A percentile compares a stretch with the other conserved stretches of the same genome.
Conservation (phyloP, 2,329 filamentous ascomycete genomes). For the Sarocladiaceae sp. region DNA sequence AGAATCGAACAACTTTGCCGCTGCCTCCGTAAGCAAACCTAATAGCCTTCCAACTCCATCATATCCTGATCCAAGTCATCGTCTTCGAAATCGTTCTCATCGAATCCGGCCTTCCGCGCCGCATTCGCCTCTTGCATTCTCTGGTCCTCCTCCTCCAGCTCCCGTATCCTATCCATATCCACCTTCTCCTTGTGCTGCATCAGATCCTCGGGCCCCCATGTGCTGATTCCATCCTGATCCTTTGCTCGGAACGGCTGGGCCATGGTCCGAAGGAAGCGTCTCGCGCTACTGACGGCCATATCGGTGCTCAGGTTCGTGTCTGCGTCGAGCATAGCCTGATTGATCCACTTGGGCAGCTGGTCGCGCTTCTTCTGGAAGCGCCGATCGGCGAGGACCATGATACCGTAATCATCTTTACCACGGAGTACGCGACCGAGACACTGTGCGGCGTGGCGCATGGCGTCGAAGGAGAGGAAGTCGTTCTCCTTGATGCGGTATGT, state of each 20-base stretch:
- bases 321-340: slow-evolving; percentile 74
- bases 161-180: slow-evolving; percentile 60
- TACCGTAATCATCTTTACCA: slow-evolving; percentile 98
- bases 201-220: slow-evolving; percentile 79
- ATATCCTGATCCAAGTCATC: slow-evolving; percentile 47
- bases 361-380: slow-evolving; percentile 85
- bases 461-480: slow-evolving; percentile 96
- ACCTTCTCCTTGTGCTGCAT: slow-evolving; percentile 70
- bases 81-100: slow-evolving; percentile 48
- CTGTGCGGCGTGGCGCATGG: slow-evolving; percentile 97
- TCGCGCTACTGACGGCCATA: slow-evolving; percentile 84
- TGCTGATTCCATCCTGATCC: slow-evolving; percentile 88
- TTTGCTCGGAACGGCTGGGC: slow-evolving; percentile 78
- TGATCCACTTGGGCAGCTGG: slow-evolving; percentile 96
- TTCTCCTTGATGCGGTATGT: slow-evolving; percentile 96
- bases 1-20: no score
- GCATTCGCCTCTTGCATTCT: slow-evolving; percentile 12
- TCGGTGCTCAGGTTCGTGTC: slow-evolving; percentile 91
- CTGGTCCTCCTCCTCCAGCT: slow-evolving; percentile 41
- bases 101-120: slow-evolving; percentile 11
- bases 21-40: no score
- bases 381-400: slow-evolving; percentile 95
- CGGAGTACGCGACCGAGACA: slow-evolving; percentile 90
- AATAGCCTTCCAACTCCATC: slow-evolving; percentile 40
- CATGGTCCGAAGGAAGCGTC: slow-evolving; percentile 86